Base-by-base conservation (phyloP, 2,329 filamentous ascomycete genomes). In the Cylindrodendrum hubeiense region DNA sequence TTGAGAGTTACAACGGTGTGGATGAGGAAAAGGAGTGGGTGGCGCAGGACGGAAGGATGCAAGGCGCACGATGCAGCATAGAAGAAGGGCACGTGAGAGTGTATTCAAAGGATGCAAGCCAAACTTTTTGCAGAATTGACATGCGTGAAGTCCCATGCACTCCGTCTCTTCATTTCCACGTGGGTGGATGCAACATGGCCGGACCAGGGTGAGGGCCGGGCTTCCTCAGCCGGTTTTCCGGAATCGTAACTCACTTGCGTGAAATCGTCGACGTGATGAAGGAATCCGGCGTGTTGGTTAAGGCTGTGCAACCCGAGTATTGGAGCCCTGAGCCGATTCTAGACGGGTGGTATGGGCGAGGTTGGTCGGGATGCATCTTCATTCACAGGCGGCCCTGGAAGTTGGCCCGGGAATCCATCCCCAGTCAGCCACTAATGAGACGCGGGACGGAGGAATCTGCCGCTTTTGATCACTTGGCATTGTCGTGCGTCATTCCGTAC, bases 361-460 rank as follows among this genome's bases (percentile, higher is more conserved):
- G 21, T 52, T 41, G 21, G 43, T 17, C 5, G 34, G 58, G 57
- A 47, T 24, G 15, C 43, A 15, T 47, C 15, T 28, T 28, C 24
- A 10, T n/a, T 43, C 41, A 28, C 43, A 47, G 37, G 33, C 34
- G 22, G 46, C 17, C 21, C 37, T 10, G 37, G 34, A 19, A 21
- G 37, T 46, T 46, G 52, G 39, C 22, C n/a, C 41, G 44, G 24
- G 51, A 28, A 28, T 26, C 43, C 34, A 22, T 46, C 52, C 28
- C 51, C 21, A 39, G 47, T 47, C 28, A 24, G 13, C 28, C 28
- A 17, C 37, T 17, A 8, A 58, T 63, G 53, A 22, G 26, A 62
- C 34, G n/a, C 44, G 34, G 43, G 52, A 62, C 59, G 59, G 59
- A 56, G 59, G 17, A 55, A 44, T 26, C n/a, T 19, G 28, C 47